Evolutionary conservation across 192 early-diverging fungal genomes (phyloP).

Genomic region (Entrophospora sp.): DNA sequence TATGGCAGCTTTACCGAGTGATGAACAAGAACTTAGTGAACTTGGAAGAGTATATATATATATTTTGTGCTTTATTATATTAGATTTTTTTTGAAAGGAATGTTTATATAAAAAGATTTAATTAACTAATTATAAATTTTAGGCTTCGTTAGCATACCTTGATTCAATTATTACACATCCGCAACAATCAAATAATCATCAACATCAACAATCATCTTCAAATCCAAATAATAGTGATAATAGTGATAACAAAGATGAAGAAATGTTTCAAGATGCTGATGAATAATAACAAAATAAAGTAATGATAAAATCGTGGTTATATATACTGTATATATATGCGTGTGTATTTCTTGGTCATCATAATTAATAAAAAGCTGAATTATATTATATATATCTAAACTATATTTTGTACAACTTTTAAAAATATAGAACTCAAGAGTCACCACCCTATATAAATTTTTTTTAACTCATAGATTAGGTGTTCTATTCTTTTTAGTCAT

Average conservation of each 20-base stretch:
- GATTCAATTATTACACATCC: background rate
- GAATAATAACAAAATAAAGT: no score
- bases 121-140: background rate
- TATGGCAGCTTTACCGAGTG: slow-evolving; percentile 23
- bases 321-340: no score
- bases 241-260: slow-evolving; percentile 6
- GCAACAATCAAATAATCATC: background rate
- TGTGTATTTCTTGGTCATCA: no score
- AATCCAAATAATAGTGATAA: no score
- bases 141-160: slow-evolving; percentile 9
- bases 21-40: slow-evolving; percentile 33
- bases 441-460: no score
- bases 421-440: no score
- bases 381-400: no score
- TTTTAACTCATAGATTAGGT: no score
- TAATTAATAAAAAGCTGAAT: no score
- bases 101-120: background rate
- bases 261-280: slow-evolving; percentile 17
- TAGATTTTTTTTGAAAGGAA: background rate
- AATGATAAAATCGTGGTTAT: no score
- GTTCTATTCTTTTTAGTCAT: no score
- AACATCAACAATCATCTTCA: background rate
- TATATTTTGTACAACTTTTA: no score
- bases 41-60: slow-evolving; percentile 12
- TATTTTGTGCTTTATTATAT: background rate